phyloP scores from a whole-genome alignment of 371 early-diverging fungal genomes.

The Mucor indicus region DNA sequence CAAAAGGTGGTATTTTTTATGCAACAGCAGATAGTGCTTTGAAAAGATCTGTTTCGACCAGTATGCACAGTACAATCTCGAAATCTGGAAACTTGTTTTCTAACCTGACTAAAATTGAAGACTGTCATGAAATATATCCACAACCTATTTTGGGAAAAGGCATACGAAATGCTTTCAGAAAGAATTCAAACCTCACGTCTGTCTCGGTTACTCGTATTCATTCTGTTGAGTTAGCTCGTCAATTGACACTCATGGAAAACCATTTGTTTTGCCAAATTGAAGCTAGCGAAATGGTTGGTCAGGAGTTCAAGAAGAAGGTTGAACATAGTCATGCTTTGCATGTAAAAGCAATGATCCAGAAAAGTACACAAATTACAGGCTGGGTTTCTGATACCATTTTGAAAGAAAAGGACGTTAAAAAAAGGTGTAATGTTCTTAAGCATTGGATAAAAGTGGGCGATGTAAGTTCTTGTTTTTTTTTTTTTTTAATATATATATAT shows the following conservation, averaged over 20 bases:
- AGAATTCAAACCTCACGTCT: slow-evolving; percentile 8
- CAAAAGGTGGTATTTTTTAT: no score
- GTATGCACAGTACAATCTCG: no score
- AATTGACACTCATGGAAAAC: slow-evolving; percentile 70
- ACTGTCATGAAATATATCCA: slow-evolving; percentile 17
- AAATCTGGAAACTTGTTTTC: no score
- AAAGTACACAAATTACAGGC: slow-evolving; percentile 55
- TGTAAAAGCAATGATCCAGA: slow-evolving; percentile 48
- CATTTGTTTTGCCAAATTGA: slow-evolving; percentile 56
- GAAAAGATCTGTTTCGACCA: no score
- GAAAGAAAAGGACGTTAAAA: slow-evolving; percentile 61
- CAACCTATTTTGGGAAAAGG: slow-evolving; percentile 30
- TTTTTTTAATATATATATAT: no score
- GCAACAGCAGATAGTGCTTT: no score
- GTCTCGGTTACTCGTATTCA: slow-evolving; percentile 68
- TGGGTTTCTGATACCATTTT: slow-evolving; percentile 76
- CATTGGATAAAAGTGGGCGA: slow-evolving; percentile 67
- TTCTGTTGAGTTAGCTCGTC: slow-evolving; percentile 73
- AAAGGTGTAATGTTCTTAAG: slow-evolving; percentile 63
- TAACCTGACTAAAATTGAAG: no score
- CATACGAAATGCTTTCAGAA: slow-evolving; percentile 29
- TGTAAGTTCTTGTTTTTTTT: slow-evolving; percentile 20
- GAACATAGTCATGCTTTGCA: slow-evolving; percentile 42
- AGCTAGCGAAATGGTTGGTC: slow-evolving; percentile 63
- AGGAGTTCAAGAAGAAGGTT: slow-evolving; percentile 56